Conservation (phyloP, 495 filamentous ascomycete species). For the Pyrenopolyporus hunteri region DNA sequence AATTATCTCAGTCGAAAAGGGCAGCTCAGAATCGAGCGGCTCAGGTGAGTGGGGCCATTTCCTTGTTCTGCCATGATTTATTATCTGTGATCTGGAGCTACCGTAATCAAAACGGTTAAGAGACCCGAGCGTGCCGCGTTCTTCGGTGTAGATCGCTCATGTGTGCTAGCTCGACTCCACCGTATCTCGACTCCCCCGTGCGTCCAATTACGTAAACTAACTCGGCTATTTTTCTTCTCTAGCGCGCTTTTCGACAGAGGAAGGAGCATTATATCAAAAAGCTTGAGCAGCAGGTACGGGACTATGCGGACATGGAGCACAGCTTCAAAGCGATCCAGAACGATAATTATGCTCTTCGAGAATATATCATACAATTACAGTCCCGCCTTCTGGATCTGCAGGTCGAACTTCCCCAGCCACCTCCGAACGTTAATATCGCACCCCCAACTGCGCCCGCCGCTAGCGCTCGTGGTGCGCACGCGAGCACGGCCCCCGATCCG, state of each 20-base stretch:
- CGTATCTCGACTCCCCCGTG: slow-evolving; percentile 1
- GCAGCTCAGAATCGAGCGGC: slow-evolving; percentile 96
- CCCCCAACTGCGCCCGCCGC: slow-evolving; percentile 59
- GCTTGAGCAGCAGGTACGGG: slow-evolving; percentile 87
- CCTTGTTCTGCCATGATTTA: slow-evolving; percentile 19
- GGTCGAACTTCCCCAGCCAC: slow-evolving; percentile 83
- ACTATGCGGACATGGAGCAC: slow-evolving; percentile 70
- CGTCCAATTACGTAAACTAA: slow-evolving; percentile 39
- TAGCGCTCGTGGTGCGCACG: slow-evolving; percentile 33
- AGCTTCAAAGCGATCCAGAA: slow-evolving; percentile 74
- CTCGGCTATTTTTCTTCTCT: slow-evolving; percentile 29
- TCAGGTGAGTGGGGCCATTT: slow-evolving; percentile 66
- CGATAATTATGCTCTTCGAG: slow-evolving; percentile 88
- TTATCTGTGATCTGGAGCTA: slow-evolving; percentile 13
- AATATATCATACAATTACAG: slow-evolving; percentile 91
- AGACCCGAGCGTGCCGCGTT: slow-evolving; percentile 8
- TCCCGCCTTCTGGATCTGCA: slow-evolving; percentile 83
- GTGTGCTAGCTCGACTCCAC: slow-evolving; percentile 15
- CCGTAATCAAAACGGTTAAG: slow-evolving; percentile 18
- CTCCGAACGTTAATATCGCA: slow-evolving; percentile 55
- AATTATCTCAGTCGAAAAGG: slow-evolving; percentile 91
- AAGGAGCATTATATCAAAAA: slow-evolving; percentile 99
- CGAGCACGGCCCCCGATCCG: slow-evolving; percentile 28
- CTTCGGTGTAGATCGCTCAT: slow-evolving; percentile 16
- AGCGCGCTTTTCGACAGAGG: slow-evolving; percentile 96